Base-by-base conservation (phyloP, 257 asterid species). In the Knoxia roxburghii region DNA sequence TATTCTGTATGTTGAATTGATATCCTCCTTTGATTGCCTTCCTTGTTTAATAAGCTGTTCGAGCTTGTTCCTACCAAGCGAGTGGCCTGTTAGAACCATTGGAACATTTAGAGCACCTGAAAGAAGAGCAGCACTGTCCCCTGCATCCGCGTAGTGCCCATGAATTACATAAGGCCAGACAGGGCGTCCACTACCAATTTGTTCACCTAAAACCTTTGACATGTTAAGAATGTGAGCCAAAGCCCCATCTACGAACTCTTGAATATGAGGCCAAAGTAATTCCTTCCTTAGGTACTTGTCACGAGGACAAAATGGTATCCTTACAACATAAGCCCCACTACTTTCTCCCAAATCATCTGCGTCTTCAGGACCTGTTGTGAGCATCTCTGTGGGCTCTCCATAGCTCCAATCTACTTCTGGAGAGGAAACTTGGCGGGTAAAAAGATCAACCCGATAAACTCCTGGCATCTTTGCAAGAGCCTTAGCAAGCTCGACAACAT, bases 91-190 rank as follows among this genome's bases (percentile, higher is more conserved):
- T 60, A 89, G 71, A 51, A 89, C 96, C 96, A 89, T 89, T 0
- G 96, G 96, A 60, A 89, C 95, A 69, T 89, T 89, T 40, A 89
- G 75, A 33, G 95, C 91, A 24, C 95, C 96, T 2, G 95, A 87
- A 62, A 89, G 89, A 27, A 85, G 94, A 68, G 96, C 95, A 20
- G 95, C 95, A 61, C 89, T 84, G 69, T 89, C 96, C 75, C 96
- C 95, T 21, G 93, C 96, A 80, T 89, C 96, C 1, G 96, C 95
- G 71, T 89, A 89, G 76, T 89, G 96, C 20, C 91, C 96, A 6
- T 89, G 96, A 61, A 89, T 83, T 27, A 89, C 95, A 54, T 85
- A 85, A 0, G 95, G 96, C 95, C 96, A 87, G 21, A 89, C 86
- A 0, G 96, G 93, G 49, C 84, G 85, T 7, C 89, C 93, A 18